phyloP scores from a whole-genome alignment of 345 rosid species.

The Arabis hirsuta region DNA sequence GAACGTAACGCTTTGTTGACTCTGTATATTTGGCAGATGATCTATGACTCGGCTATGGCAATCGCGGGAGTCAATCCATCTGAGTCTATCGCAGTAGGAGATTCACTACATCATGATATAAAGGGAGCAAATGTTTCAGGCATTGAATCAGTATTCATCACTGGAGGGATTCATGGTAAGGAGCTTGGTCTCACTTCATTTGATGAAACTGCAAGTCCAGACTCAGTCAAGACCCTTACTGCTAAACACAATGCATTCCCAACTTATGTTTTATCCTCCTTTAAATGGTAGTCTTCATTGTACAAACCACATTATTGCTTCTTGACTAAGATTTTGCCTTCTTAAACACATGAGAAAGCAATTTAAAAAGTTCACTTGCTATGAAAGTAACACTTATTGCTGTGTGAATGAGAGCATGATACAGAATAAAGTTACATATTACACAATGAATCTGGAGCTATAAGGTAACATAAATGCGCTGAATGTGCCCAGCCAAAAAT shows the following conservation, averaged over 20 bases:
- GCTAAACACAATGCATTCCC: conserved; percentile 69
- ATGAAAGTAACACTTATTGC: conserved; percentile 4
- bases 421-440: conserved; percentile 30
- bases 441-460: conserved; percentile 33
- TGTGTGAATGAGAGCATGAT: conserved; percentile 27
- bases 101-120: conserved; percentile 91
- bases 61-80: conserved; percentile 61
- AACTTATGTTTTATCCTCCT: conserved; percentile 71
- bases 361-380: conserved; percentile 1
- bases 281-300: conserved; percentile 57
- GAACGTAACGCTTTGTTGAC: neutral
- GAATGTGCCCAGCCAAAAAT: conserved; percentile 6
- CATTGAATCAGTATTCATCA: conserved; percentile 67
- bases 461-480: conserved; percentile 19
- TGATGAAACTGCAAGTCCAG: conserved; percentile 63
- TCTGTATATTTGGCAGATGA: conserved; percentile 55
- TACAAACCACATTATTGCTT: conserved; percentile 17
- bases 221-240: conserved; percentile 62
- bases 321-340: conserved; percentile 6
- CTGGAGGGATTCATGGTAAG: conserved; percentile 78
- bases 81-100: conserved; percentile 79
- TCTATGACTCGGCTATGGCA: conserved; percentile 76
- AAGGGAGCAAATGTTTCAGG: conserved; percentile 89
- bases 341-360: conserved; percentile 4
- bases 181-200: conserved; percentile 74